Base-by-base conservation (phyloP, 2,329 filamentous ascomycete species). In the Colletotrichum australisinense region DNA sequence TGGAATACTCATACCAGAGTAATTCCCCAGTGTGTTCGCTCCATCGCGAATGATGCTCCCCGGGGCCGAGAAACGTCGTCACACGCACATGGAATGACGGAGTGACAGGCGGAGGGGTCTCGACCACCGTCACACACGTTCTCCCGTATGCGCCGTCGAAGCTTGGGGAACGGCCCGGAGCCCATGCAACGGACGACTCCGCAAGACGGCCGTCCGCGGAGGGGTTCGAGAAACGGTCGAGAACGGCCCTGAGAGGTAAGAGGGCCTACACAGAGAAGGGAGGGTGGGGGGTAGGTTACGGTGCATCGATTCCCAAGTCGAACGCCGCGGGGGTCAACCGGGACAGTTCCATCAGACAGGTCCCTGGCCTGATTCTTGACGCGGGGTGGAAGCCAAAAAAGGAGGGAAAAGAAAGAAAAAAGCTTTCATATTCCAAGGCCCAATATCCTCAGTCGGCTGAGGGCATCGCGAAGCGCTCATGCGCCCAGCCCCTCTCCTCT, bases 171-270 rank as follows among this genome's bases (percentile, higher is more conserved):
- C 60, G 60, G 60, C 42, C 60, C 42, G 60, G 60, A 26, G 42
- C 28, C 22, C 12, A 35, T 26, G 46, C 42, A 32, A 24, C n/a
- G 22, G 30, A 24, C 16, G 46, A 63, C 60, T 63, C 60, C 60
- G 28, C 60, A 53, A 30, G 22, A 52, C 46, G 60, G 28, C 60
- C 28, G 28, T 63, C 26, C 42, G 42, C 42, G 7, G 42, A 63
- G n/a, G 46, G 60, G 46, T 16, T 63, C 46, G 46, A 53, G 11
- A 63, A 63, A 63, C 60, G 28, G 60, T 63, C 42, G 46, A 35
- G 60, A 32, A 52, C 46, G 46, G 26, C 28, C 32, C n/a, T 53
- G 19, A 8, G 14, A 19, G 38, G 38, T 42, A 42, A 42, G 42
- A 49, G 42, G 19, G 8, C 42, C 16, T 11, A 35, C 32, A 35